Evolutionary conservation across 306 rosid genomes (phyloP).

Genomic region (Rosa lucieae): DNA sequence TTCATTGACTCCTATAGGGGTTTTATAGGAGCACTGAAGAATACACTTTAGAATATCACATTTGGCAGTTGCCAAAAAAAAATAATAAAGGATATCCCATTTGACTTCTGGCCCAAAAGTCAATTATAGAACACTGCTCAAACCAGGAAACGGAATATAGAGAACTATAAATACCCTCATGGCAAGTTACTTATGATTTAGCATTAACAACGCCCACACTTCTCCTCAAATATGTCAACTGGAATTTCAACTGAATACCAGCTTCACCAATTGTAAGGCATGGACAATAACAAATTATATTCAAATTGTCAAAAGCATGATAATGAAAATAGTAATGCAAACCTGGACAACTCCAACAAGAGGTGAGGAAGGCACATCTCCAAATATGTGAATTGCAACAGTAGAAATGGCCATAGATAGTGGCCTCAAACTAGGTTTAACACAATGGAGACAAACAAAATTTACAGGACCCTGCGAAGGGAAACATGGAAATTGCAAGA

Average conservation of each 20-base stretch:
- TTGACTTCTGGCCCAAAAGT: neutral
- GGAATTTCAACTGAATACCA: neutral
- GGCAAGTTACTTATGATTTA: neutral
- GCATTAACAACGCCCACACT: neutral
- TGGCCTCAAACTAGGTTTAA: slow-evolving; percentile 80
- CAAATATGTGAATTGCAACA: slow-evolving; percentile 78
- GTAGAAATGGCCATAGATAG: slow-evolving; percentile 81
- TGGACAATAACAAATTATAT: neutral
- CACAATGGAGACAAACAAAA: slow-evolving; percentile 63
- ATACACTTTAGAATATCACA: neutral
- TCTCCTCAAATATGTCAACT: neutral
- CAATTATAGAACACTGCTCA: neutral
- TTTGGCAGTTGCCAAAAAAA: neutral
- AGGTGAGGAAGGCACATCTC: slow-evolving; percentile 91
- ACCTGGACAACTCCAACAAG: slow-evolving; percentile 89
- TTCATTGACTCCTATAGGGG: neutral
- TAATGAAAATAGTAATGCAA: slow-evolving; percentile 13
- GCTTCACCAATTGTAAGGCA: neutral
- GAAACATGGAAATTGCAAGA: slow-evolving; percentile 11
- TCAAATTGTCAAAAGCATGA: neutral
- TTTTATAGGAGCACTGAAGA: neutral
- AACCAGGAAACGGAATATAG: neutral
- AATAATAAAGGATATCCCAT: no score
- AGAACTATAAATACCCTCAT: neutral
- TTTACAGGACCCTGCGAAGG: slow-evolving; percentile 78